Conservation (phyloP, 805 yeast species). For the Wickerhamia fluorescens region DNA sequence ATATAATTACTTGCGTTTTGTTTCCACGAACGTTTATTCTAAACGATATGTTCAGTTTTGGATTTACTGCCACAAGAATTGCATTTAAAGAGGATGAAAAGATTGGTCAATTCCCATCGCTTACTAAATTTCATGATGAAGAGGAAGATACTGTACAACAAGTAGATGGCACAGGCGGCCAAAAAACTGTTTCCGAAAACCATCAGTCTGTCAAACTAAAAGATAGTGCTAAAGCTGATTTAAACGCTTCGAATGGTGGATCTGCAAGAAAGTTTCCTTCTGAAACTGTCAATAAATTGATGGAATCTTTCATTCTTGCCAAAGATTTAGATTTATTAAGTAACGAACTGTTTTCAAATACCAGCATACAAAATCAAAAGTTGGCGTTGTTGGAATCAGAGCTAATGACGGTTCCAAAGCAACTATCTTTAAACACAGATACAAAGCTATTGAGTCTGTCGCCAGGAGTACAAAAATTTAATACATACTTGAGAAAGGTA, state of each 20-base stretch:
- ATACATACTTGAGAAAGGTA: constrained; percentile 17
- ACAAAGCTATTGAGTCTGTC: constrained; percentile 19
- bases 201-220: no score
- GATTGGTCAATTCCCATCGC: constrained; percentile 43
- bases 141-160: no score
- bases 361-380: constrained; percentile 10
- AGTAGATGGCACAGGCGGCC: no score
- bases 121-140: constrained; percentile 9
- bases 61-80: constrained; percentile 46
- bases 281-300: constrained; percentile 10
- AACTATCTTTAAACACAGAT: constrained; percentile 4
- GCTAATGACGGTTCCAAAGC: constrained; percentile 11
- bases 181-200: no score
- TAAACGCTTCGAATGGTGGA: no score
- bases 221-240: no score
- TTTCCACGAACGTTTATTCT: constrained; percentile 32
- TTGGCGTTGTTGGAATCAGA: constrained; percentile 11
- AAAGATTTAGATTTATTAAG: constrained; percentile 19
- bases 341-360: neutral
- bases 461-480: constrained; percentile 25
- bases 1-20: constrained; percentile 46
- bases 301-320: constrained; percentile 26
- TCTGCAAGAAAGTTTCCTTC: constrained; percentile 5
- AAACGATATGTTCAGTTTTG: constrained; percentile 16
- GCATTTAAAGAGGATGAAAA: constrained; percentile 76